Conservation (phyloP, 2,329 filamentous ascomycete species). For the Mycosphaerelloides madeirae region DNA sequence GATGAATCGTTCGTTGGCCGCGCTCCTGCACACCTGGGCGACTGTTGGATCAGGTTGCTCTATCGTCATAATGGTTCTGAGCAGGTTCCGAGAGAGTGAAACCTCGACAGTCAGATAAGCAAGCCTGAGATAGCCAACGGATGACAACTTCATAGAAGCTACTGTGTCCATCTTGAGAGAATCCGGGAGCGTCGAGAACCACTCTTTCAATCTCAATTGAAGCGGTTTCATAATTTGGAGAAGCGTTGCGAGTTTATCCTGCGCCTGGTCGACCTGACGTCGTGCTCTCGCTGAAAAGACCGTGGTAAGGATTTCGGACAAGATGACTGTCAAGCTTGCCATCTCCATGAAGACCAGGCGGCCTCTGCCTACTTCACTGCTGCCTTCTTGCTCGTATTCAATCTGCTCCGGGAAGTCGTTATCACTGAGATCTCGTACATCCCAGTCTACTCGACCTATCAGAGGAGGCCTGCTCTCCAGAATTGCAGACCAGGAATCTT, state of each 20-base stretch:
- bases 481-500: constrained; percentile 28
- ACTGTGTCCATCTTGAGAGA: constrained; percentile 25
- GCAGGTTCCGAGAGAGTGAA: constrained; percentile 41
- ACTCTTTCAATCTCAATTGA: constrained; percentile 24
- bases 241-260: constrained; percentile 14
- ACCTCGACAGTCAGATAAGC: constrained; percentile 46
- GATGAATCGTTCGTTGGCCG: constrained; percentile 40
- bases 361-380: constrained; percentile 27
- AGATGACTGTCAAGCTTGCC: constrained; percentile 22
- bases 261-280: constrained; percentile 13
- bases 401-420: constrained; percentile 30
- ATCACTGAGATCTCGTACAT: constrained; percentile 20
- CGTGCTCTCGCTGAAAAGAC: constrained; percentile 23
- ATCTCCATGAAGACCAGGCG: constrained; percentile 29
- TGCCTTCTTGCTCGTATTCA: constrained; percentile 27
- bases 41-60: constrained; percentile 28
- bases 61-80: constrained; percentile 30
- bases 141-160: constrained; percentile 28
- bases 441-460: constrained; percentile 25
- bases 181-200: constrained; percentile 23
- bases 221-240: constrained; percentile 25
- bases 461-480: constrained; percentile 27
- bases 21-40: constrained; percentile 37
- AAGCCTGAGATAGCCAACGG: constrained; percentile 41
- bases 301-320: constrained; percentile 20